A percentile compares a stretch with the other conserved stretches of the same genome.
Conservation (phyloP, 2,329 filamentous ascomycete species). For the Exophiala oligosperma region DNA sequence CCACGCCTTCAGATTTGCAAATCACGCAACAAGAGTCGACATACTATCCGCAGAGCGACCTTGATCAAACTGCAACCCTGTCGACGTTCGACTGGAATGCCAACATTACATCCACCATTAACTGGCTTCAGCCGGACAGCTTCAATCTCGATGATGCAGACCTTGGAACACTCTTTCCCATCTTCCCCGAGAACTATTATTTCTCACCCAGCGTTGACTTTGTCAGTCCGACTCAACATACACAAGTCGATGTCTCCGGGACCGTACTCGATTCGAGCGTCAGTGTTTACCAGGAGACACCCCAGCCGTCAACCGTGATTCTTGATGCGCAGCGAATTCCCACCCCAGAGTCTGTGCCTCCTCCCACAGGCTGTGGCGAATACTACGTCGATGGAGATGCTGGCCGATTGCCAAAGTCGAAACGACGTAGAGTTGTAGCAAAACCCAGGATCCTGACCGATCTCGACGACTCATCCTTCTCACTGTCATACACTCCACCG, state of each 20-base stretch:
- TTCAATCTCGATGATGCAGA: slow-evolving; percentile 6
- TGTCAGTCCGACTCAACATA: slow-evolving; percentile 2
- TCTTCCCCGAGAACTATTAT: slow-evolving; percentile 7
- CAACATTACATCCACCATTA: slow-evolving; percentile 34
- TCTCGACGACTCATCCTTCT: background rate
- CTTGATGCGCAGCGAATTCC: background rate
- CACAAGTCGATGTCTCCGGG: background rate
- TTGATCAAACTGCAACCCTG: background rate
- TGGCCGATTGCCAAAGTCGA: slow-evolving; percentile 29
- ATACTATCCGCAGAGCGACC: background rate
- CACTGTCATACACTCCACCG: background rate
- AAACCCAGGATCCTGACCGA: background rate
- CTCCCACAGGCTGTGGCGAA: slow-evolving; percentile 20
- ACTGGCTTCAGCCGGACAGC: slow-evolving; percentile 38
- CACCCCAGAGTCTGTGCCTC: background rate
- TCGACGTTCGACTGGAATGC: slow-evolving; percentile 10
- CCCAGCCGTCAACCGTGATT: background rate
- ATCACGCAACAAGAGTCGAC: background rate
- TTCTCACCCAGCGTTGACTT: slow-evolving; percentile 8
- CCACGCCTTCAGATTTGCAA: background rate
- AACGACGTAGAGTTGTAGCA: slow-evolving; percentile 16
- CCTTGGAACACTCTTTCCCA: slow-evolving; percentile 1
- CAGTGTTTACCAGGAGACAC: background rate
- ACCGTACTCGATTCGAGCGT: background rate
- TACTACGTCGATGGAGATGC: slow-evolving; percentile 33